These are phyloP conservation scores for Camellia sinensis DNA, from an alignment of 148 eudicot species.

Conservation along the genomic window DNA sequence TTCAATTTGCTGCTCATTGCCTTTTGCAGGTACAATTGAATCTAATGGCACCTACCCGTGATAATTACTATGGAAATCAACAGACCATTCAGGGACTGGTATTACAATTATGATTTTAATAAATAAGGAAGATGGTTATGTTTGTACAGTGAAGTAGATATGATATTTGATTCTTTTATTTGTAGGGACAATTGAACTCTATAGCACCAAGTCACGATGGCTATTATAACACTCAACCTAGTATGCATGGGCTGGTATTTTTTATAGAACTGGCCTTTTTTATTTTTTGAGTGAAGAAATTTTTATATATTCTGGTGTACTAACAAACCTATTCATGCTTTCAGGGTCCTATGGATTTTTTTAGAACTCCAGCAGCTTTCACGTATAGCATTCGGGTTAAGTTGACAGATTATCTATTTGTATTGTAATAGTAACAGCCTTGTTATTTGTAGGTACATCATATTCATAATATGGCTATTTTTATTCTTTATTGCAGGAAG, in stretches of 20 bases:
- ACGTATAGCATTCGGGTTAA: slow-evolving; percentile 81
- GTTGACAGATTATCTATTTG: slow-evolving; percentile 11
- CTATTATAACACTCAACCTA: slow-evolving; percentile 65
- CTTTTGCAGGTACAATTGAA: slow-evolving; percentile 72
- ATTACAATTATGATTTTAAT: slow-evolving; percentile 19
- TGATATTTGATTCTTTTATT: slow-evolving; percentile 6
- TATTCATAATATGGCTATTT: neutral
- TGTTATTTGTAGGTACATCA: neutral
- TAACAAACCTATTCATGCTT: slow-evolving; percentile 15
- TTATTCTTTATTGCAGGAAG: slow-evolving; percentile 54
- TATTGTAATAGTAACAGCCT: neutral
- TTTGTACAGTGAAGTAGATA: neutral
- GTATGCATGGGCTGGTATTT: slow-evolving; percentile 79
- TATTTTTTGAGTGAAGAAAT: neutral
- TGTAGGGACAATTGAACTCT: slow-evolving; percentile 79
- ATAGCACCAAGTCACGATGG: slow-evolving; percentile 79
- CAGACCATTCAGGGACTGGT: slow-evolving; percentile 87
- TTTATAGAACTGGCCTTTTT: neutral
- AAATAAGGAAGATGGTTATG: neutral
- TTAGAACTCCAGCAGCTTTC: slow-evolving; percentile 60
- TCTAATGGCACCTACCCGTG: slow-evolving; percentile 85
- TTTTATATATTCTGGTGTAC: neutral
- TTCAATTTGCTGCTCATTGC: slow-evolving; percentile 8
- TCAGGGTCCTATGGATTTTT: slow-evolving; percentile 95
- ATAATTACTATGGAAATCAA: slow-evolving; percentile 71